These are phyloP conservation scores for Cystoderma amianthinum DNA, from an alignment of 768 basidiomycete genomes.

Conservation along the genomic window DNA sequence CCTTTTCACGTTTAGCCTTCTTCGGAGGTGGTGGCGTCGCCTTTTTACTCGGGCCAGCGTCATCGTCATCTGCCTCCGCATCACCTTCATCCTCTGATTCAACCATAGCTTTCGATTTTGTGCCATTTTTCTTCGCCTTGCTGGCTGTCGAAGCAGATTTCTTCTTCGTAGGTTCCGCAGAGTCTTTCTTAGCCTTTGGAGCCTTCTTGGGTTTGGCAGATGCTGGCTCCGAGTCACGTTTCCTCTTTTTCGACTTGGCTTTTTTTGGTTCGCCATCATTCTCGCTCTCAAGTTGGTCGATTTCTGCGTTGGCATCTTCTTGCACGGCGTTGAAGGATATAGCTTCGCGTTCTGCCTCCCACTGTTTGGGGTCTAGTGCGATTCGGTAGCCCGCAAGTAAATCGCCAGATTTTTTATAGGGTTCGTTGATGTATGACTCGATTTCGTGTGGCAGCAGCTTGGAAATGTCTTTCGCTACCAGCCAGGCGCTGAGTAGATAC, in stretches of 20 bases:
- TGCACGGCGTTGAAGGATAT: conserved; percentile 27
- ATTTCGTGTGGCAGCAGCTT: conserved; percentile 76
- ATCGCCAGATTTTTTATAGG: conserved; percentile 70
- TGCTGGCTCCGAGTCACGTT: conserved; percentile 48
- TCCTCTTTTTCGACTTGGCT: conserved; percentile 26
- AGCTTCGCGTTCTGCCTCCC: conserved; percentile 33
- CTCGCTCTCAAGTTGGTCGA: conserved; percentile 57
- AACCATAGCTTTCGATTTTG: conserved; percentile 48
- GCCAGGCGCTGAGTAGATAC: conserved; percentile 63
- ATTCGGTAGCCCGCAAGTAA: conserved; percentile 73
- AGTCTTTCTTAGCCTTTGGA: conserved; percentile 28
- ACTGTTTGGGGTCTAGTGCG: conserved; percentile 52
- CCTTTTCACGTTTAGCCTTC: conserved; percentile 54
- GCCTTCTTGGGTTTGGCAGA: conserved; percentile 16
- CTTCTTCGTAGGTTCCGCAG: conserved; percentile 25
- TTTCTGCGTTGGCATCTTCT: conserved; percentile 49
- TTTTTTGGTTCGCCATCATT: conserved; percentile 36
- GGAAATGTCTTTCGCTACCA: conserved; percentile 74
- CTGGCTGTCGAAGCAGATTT: conserved; percentile 22
- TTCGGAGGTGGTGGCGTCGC: conserved; percentile 58
- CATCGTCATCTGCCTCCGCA: conserved; percentile 39
- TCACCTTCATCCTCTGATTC: conserved; percentile 67
- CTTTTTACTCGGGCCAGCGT: conserved; percentile 38
- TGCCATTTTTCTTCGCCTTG: conserved; percentile 44
- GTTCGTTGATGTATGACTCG: conserved; percentile 72